Percentiles rank a stretch among this genome's conserved stretches.
phyloP scores from a whole-genome alignment of 257 asterid genomes.

The Forsythia suspensa region DNA sequence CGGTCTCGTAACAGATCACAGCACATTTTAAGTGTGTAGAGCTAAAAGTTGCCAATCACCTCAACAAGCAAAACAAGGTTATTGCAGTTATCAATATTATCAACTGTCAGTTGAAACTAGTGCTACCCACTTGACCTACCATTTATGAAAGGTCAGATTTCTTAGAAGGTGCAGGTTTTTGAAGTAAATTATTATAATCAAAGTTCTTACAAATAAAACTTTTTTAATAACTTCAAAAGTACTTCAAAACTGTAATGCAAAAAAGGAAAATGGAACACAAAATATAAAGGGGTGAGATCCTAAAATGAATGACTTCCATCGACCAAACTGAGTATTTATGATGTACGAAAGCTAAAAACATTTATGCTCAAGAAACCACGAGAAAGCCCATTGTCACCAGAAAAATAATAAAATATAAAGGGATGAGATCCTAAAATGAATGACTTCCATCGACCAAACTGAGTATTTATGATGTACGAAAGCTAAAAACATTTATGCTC shows the following conservation, averaged over 20 bases:
- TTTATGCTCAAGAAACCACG: neutral
- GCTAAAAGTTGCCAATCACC: neutral
- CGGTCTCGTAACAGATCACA: conserved; percentile 7
- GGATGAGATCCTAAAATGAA: neutral
- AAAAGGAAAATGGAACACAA: neutral
- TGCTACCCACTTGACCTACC: neutral
- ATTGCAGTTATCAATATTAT: neutral
- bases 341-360: neutral
- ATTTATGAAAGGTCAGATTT: too few species aligned
- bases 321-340: neutral
- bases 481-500: neutral
- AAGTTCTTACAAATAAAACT: conserved; percentile 2
- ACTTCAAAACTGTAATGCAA: conserved; percentile 5
- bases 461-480: neutral
- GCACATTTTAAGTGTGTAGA: neutral
- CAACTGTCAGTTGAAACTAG: neutral
- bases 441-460: neutral
- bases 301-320: neutral
- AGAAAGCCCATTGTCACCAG: neutral
- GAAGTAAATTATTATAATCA: neutral
- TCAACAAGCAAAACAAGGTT: neutral
- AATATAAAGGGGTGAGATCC: neutral
- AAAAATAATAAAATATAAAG: neutral
- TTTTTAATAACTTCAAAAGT: neutral
- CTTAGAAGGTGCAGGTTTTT: neutral